Percentiles rank a stretch among this genome's conserved stretches.
Conservation (phyloP, 805 yeast genomes). For the Starmerella stellata region DNA sequence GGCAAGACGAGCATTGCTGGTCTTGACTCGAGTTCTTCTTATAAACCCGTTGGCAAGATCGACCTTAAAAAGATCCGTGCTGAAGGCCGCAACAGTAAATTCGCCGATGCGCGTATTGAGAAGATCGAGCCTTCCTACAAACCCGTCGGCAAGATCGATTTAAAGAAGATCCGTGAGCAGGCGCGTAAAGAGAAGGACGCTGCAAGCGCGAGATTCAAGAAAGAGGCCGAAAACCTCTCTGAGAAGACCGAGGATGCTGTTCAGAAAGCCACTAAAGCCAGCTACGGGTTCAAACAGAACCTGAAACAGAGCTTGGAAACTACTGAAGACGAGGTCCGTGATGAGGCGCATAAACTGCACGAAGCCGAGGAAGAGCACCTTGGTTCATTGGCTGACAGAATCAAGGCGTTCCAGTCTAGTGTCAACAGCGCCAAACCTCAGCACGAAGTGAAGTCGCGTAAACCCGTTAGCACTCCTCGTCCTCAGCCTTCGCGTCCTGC, state of each 20-base stretch:
- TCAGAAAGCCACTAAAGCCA: not conserved
- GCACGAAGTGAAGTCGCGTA: constrained; percentile 3
- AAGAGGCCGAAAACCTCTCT: not conserved
- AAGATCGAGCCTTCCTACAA: constrained; percentile 33
- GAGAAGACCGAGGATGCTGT: not conserved
- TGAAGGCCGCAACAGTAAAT: constrained; percentile 17
- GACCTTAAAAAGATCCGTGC: constrained; percentile 22
- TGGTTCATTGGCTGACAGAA: constrained; percentile 17
- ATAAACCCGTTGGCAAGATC: constrained; percentile 24
- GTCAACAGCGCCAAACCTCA: constrained; percentile 17
- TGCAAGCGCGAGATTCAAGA: constrained; percentile 5
- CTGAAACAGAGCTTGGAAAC: not conserved
- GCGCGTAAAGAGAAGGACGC: constrained; percentile 19
- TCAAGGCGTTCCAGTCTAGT: constrained; percentile 18
- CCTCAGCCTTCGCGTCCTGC: not conserved
- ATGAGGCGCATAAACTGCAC: not conserved
- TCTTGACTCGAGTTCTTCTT: constrained; percentile 18
- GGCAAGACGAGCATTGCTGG: constrained; percentile 9
- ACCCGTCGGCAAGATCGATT: constrained; percentile 46
- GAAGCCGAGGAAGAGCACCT: constrained; percentile 15
- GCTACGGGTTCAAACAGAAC: not conserved
- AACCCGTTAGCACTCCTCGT: not conserved
- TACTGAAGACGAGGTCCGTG: not conserved
- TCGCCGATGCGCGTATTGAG: constrained; percentile 21
- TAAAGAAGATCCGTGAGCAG: constrained; percentile 28